phyloP scores from a whole-genome alignment of 768 basidiomycete species.

The Termitomyces sp. region DNA sequence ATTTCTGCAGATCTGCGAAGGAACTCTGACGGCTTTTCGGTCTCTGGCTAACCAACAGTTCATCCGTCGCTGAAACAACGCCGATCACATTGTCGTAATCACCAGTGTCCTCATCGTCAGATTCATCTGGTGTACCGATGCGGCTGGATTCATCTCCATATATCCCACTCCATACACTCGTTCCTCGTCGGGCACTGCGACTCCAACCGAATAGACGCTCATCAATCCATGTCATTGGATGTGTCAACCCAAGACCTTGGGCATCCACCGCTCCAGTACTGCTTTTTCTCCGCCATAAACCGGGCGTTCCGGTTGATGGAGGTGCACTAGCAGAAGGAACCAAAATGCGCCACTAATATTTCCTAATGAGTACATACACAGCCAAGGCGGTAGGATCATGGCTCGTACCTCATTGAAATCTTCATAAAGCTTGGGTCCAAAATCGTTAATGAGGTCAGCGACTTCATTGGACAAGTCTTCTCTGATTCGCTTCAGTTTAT shows the following conservation, averaged over 20 bases:
- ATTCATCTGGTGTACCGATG: constrained; percentile 65
- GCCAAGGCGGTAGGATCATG: background rate
- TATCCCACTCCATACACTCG: constrained; percentile 77
- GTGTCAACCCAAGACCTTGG: constrained; percentile 77
- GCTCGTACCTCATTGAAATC: constrained; percentile 76
- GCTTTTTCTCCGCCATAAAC: constrained; percentile 76
- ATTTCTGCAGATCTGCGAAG: constrained; percentile 77
- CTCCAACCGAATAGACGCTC: constrained; percentile 93
- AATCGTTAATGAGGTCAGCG: constrained; percentile 77
- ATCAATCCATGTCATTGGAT: constrained; percentile 95
- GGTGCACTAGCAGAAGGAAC: constrained; percentile 83
- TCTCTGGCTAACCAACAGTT: constrained; percentile 32
- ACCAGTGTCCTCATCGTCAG: constrained; percentile 84
- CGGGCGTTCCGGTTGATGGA: constrained; percentile 68
- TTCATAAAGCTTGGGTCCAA: constrained; percentile 81
- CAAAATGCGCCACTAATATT: constrained; percentile 64
- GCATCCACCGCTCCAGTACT: constrained; percentile 80
- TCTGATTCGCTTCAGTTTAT: constrained; percentile 70
- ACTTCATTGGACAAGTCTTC: constrained; percentile 78
- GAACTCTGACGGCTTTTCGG: constrained; percentile 62
- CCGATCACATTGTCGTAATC: constrained; percentile 89
- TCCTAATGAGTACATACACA: constrained; percentile 5
- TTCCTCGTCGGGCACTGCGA: constrained; percentile 69
- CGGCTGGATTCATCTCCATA: constrained; percentile 54
- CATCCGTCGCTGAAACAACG: constrained; percentile 49